Evolutionary conservation across 1,139 yeast genomes (phyloP).

Genomic region (Kodamaea ohmeri): DNA sequence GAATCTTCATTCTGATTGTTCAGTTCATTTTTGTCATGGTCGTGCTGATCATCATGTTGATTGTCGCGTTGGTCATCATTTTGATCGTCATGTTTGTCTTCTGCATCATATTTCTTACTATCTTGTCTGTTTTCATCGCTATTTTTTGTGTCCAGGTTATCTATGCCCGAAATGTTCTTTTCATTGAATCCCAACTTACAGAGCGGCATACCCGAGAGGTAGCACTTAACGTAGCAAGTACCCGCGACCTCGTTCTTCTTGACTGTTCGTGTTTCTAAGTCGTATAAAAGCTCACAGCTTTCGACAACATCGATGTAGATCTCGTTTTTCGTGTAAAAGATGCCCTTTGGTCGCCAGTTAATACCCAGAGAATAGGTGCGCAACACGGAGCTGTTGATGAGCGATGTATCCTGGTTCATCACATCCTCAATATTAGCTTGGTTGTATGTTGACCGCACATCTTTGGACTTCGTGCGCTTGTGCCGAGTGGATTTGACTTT

Average conservation of each 20-base stretch:
- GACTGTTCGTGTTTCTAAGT: conserved; percentile 29
- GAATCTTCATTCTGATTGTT: too few species aligned
- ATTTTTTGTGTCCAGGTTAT: conserved; percentile 11
- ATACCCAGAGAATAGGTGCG: conserved; percentile 44
- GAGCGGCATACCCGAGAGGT: conserved; percentile 47
- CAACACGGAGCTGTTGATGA: conserved; percentile 58
- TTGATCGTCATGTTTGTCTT: too few species aligned
- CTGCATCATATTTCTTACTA: too few species aligned
- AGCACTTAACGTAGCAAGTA: conserved; percentile 37
- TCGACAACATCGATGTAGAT: conserved; percentile 45
- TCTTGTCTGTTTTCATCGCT: too few species aligned
- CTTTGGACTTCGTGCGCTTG: conserved; percentile 18
- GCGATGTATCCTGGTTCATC: conserved; percentile 24
- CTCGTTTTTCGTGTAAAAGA: conserved; percentile 46
- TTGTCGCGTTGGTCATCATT: too few species aligned
- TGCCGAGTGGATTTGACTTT: conserved; percentile 12
- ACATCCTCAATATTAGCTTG: conserved; percentile 38
- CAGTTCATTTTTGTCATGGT: too few species aligned
- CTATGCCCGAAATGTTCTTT: conserved; percentile 15
- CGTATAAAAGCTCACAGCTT: conserved; percentile 39
- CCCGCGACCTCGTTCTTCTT: conserved; percentile 40
- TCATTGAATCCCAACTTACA: conserved; percentile 47
- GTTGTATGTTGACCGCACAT: conserved; percentile 39
- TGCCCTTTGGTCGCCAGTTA: conserved; percentile 50
- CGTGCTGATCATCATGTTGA: too few species aligned